Evolutionary conservation across 139 green algal species (phyloP), one percentile per base, ranked within the genome.

Genomic region (Pseudopediastrum boryanum): DNA sequence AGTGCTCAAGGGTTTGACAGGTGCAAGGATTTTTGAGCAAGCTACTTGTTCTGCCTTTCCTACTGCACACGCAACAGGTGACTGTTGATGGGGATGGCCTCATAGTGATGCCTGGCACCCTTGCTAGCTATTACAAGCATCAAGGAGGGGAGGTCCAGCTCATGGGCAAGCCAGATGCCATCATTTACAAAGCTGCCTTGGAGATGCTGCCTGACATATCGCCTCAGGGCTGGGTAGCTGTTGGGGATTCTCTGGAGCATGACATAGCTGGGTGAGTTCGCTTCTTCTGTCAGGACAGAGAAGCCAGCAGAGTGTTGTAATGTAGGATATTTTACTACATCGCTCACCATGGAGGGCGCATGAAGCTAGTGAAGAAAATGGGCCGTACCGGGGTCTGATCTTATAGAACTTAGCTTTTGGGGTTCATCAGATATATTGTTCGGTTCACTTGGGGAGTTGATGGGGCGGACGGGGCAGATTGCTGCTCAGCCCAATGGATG

Each of bases 241-340:
- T 98, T 9, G 94, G 93, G 0, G 92, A 95, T 77, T 91, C 84
- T 3, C 46, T 95, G 48, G 86, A 97, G 75, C 94, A 98, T 80
- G 94, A 98, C 77, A 89, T 98, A 4, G 79, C 80, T 4, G 86
- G 85, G 85, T 85, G 44, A 56, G 70, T 58, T 5, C 27, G 27
- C 33, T 29, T 36, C 29, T 38, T 42, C 35, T 68, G 9, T 43
- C 31, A 13, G n/a, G 59, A n/a, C n/a, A n/a, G n/a, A n/a, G n/a
- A n/a, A n/a, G n/a, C n/a, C 59, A 70, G 62, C 62, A 50, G 62
- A 33, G 9, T 29, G 13, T 33, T 10, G 13, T 7, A 7, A 64
- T 5, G 13, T 64, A 5, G 54, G 3, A 29, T 29, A 64, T 4
- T 50, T 23, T 64, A 29, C 54, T 39, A 21, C 54, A 39, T 27